Base-by-base conservation (phyloP, 306 rosid species). In the Cotoneaster glaucophyllus region DNA sequence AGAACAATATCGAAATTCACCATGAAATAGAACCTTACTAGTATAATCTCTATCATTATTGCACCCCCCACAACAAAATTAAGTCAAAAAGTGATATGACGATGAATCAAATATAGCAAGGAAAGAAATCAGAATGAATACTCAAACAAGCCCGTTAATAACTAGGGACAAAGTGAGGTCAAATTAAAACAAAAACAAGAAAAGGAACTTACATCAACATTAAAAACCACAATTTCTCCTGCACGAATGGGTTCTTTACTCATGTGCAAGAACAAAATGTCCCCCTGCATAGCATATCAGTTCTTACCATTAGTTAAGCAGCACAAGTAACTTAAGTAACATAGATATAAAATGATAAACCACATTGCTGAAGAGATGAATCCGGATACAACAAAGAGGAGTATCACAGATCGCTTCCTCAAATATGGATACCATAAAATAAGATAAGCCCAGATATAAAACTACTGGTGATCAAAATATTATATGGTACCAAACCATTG, bases 191-290 rank as follows among this genome's bases (percentile, higher is more conserved):
- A 45, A 66, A 29, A 44, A 0, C 25, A 77, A 53, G 1, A 15
- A 50, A 39, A 28, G 62, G 56, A 69, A 71, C 98, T 87, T 85
- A 94, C 98, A 78, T 92, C 97, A 26, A 90, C 87, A 75, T 94
- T 91, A 68, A 94, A 94, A 18, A 94, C 98, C 74, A 94, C 98
- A 87, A 94, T 94, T 83, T 94, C 98, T 79, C 98, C 98, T 0
- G 98, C 90, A 62, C 98, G 93, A 80, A 94, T 94, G 48, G 98
- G 98, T 67, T 90, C 97, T 56, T 88, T 86, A 82, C 87, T 90
- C 97, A 94, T 90, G 89, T 86, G 97, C 80, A 94, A 84, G 83
- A 94, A 94, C 68, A 91, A 87, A 80, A 94, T 94, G 87, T 94
- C 98, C 45, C 97, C 98, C 97, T 91, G 83, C 50, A 82, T 32